A percentile compares a stretch with the other conserved stretches of the same genome.
Evolutionary conservation across 1,284 basidiomycete genomes (phyloP).

Genomic region (Cryptococcus neoformans): DNA sequence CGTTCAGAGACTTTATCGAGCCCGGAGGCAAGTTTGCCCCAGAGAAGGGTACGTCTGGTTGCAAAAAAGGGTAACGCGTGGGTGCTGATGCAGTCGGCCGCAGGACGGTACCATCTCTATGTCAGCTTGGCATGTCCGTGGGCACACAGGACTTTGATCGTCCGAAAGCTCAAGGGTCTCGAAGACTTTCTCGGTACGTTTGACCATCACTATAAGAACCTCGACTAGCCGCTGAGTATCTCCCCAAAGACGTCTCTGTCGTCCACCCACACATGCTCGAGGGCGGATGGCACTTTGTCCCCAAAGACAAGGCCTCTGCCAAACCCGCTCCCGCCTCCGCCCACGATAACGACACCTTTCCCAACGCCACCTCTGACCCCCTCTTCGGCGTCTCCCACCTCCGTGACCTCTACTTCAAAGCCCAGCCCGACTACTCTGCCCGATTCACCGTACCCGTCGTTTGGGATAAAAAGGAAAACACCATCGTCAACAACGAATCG

Average conservation of each 20-base stretch:
- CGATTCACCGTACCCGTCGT: constrained; percentile 89
- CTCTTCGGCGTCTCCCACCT: constrained; percentile 68
- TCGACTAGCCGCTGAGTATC: not conserved
- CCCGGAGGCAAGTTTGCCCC: constrained; percentile 72
- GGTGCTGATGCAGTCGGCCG: not conserved
- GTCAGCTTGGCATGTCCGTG: constrained; percentile 81
- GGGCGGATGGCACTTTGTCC: constrained; percentile 85
- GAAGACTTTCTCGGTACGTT: constrained; percentile 72
- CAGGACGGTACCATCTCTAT: constrained; percentile 75
- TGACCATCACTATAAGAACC: no score
- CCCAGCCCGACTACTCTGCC: constrained; percentile 61
- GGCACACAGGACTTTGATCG: constrained; percentile 88
- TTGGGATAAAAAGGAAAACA: constrained; percentile 87
- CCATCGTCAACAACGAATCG: constrained; percentile 94
- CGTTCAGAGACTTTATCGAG: constrained; percentile 72
- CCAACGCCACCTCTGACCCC: constrained; percentile 68
- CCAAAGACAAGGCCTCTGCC: constrained; percentile 24
- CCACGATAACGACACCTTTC: constrained; percentile 58
- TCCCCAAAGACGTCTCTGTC: constrained; percentile 61
- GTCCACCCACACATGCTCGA: constrained; percentile 84
- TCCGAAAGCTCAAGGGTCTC: constrained; percentile 86
- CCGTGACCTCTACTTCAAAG: constrained; percentile 80
- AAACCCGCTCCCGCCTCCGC: constrained; percentile 25
- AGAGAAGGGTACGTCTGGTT: constrained; percentile 59
- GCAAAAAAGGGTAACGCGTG: not conserved